These are phyloP conservation scores for Neurospora africana DNA, from an alignment of 495 filamentous ascomycete species.

Conservation along the genomic window DNA sequence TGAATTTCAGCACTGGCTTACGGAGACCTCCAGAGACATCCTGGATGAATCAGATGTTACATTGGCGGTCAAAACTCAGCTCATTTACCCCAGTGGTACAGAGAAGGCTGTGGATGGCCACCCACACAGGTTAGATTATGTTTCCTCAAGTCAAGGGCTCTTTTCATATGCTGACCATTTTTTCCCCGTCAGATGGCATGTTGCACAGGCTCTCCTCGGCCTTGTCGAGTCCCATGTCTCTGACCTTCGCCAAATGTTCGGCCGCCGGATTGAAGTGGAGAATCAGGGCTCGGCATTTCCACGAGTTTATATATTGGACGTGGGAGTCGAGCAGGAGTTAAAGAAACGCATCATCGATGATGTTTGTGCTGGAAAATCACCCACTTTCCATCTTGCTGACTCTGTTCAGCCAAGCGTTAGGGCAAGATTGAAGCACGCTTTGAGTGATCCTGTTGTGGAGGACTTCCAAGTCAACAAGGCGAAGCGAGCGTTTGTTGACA, in stretches of 20 bases:
- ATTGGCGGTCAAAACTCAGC: slow-evolving; percentile 35
- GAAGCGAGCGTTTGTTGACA: not conserved
- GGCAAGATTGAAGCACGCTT: not conserved
- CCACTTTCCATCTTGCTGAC: not conserved
- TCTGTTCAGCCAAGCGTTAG: not conserved
- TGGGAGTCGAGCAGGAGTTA: not conserved
- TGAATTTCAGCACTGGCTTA: slow-evolving; percentile 38
- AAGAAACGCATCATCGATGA: not conserved
- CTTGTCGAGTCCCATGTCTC: slow-evolving; percentile 23
- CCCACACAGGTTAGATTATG: slow-evolving; percentile 20
- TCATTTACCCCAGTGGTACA: slow-evolving; percentile 40
- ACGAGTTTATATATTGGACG: not conserved
- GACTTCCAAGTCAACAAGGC: not conserved
- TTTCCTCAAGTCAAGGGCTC: not conserved
- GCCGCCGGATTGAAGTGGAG: not conserved
- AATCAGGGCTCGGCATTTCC: not conserved
- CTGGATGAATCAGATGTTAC: slow-evolving; percentile 49
- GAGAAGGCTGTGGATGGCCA: slow-evolving; percentile 40
- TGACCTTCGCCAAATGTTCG: slow-evolving; percentile 9
- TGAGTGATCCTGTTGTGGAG: not conserved
- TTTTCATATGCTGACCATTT: not conserved
- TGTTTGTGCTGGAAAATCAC: not conserved
- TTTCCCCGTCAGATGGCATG: slow-evolving; percentile 27
- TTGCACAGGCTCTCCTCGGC: slow-evolving; percentile 31
- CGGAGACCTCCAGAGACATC: slow-evolving; percentile 35